Evolutionary conservation across 1,284 basidiomycete genomes (phyloP).

Genomic region (Afroboletus lepidellus): DNA sequence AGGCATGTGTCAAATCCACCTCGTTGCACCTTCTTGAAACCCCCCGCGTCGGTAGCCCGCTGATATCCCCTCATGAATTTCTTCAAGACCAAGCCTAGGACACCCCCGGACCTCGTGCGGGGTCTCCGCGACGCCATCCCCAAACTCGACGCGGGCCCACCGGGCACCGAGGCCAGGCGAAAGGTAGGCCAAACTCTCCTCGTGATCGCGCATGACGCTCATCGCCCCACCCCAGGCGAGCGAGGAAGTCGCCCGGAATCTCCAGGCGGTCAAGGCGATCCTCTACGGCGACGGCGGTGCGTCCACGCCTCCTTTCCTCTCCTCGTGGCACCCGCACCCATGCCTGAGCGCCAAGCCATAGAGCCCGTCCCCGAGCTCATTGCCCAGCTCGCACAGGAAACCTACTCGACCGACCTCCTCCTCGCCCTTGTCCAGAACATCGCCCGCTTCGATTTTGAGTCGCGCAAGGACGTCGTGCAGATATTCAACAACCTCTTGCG

Average conservation of each 20-base stretch:
- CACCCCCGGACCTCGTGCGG: conserved; percentile 82
- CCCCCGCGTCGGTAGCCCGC: not conserved
- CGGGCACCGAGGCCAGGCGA: conserved; percentile 72
- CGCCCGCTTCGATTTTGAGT: conserved; percentile 91
- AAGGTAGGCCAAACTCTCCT: conserved; percentile 55
- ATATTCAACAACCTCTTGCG: conserved; percentile 97
- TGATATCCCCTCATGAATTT: conserved; percentile 71
- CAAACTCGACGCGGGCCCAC: conserved; percentile 70
- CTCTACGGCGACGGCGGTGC: conserved; percentile 85
- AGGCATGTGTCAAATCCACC: conserved; percentile 22
- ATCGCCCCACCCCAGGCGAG: conserved; percentile 52
- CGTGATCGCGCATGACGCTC: not conserved
- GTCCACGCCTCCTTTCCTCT: conserved; percentile 20
- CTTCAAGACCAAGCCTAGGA: conserved; percentile 87
- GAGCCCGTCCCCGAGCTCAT: conserved; percentile 85
- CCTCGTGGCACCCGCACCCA: conserved; percentile 7
- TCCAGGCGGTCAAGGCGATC: conserved; percentile 86
- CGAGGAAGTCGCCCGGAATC: conserved; percentile 87
- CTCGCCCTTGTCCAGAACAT: conserved; percentile 82
- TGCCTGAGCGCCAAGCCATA: conserved; percentile 22
- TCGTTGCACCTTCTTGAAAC: conserved; percentile 6
- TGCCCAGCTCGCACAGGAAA: conserved; percentile 93
- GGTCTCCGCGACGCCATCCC: conserved; percentile 77
- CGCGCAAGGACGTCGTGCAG: conserved; percentile 93
- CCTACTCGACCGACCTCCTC: conserved; percentile 89